A percentile compares a stretch with the other conserved stretches of the same genome.
Evolutionary conservation across 192 early-diverging fungal species (phyloP).

Genomic region (Gonapodya sp.): DNA sequence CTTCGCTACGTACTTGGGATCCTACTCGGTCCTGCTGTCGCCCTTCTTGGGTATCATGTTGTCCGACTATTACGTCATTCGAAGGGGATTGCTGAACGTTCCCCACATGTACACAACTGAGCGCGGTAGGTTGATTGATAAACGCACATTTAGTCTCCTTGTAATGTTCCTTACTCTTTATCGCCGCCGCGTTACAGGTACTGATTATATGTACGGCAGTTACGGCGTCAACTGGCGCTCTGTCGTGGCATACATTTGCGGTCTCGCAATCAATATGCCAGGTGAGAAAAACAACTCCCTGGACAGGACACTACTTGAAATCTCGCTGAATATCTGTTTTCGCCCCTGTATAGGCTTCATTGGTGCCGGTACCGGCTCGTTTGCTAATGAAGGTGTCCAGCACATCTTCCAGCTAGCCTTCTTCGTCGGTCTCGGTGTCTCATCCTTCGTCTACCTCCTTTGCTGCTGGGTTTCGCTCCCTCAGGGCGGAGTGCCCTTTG

Average conservation of each 20-base stretch:
- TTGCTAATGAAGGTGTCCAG: not conserved
- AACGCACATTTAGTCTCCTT: too few relatives aligned
- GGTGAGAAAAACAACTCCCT: too few relatives aligned
- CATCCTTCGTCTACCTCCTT: not conserved
- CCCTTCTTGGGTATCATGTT: not conserved
- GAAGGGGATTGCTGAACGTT: not conserved
- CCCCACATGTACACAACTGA: not conserved
- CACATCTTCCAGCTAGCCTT: not conserved
- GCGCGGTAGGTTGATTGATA: too few relatives aligned
- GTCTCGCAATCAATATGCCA: not conserved
- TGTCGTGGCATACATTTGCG: not conserved
- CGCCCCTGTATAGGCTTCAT: not conserved
- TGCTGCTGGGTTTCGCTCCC: not conserved
- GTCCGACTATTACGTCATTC: not conserved
- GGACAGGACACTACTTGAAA: not conserved
- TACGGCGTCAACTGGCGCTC: not conserved
- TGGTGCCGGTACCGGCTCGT: not conserved
- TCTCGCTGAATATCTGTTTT: not conserved
- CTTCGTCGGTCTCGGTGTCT: not conserved
- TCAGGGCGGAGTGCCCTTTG: not conserved
- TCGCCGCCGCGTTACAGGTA: too few relatives aligned
- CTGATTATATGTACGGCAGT: not conserved
- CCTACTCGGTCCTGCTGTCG: not conserved
- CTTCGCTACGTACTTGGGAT: not conserved
- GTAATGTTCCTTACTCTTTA: too few relatives aligned